These are phyloP conservation scores for Thermochaetoides thermophila DNA, from an alignment of 495 filamentous ascomycete species.

Conservation along the genomic window DNA sequence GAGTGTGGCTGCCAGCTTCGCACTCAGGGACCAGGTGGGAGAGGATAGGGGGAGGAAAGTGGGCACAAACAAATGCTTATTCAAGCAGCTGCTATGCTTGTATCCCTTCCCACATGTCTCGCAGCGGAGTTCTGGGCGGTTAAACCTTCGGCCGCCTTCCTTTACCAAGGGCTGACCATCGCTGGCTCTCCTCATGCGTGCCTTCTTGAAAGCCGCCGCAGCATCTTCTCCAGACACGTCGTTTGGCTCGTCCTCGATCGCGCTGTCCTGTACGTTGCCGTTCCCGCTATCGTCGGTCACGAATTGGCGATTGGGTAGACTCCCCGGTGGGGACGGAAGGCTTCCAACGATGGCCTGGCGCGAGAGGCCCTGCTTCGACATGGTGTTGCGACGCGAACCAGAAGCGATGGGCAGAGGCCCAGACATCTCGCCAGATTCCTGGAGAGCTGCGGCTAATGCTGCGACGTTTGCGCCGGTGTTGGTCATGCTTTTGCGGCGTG, in stretches of 20 bases:
- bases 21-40: constrained; percentile 21
- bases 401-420: constrained; percentile 36
- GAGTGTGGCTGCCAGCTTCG: constrained; percentile 9
- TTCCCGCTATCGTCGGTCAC: constrained; percentile 20
- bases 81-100: constrained; percentile 99
- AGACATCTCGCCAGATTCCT: constrained; percentile 42
- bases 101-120: constrained; percentile 99
- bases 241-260: constrained; percentile 43
- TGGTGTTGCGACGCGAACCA: constrained; percentile 34
- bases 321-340: constrained; percentile 40
- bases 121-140: constrained; percentile 75
- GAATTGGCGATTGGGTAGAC: constrained; percentile 31
- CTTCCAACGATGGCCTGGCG: constrained; percentile 35
- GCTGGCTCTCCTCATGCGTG: constrained; percentile 65
- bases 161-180: constrained; percentile 71
- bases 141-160: constrained; percentile 54
- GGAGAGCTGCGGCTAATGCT: constrained; percentile 55
- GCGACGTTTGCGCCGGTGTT: constrained; percentile 54
- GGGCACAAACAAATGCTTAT: constrained; percentile 98
- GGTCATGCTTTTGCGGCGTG: constrained; percentile 85
- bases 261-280: constrained; percentile 35
- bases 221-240: constrained; percentile 42
- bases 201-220: constrained; percentile 46
- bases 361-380: constrained; percentile 30
- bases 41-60: constrained; percentile 33